Conservation (phyloP, 2,329 filamentous ascomycete species). For the Botryosphaeria dothidea region DNA sequence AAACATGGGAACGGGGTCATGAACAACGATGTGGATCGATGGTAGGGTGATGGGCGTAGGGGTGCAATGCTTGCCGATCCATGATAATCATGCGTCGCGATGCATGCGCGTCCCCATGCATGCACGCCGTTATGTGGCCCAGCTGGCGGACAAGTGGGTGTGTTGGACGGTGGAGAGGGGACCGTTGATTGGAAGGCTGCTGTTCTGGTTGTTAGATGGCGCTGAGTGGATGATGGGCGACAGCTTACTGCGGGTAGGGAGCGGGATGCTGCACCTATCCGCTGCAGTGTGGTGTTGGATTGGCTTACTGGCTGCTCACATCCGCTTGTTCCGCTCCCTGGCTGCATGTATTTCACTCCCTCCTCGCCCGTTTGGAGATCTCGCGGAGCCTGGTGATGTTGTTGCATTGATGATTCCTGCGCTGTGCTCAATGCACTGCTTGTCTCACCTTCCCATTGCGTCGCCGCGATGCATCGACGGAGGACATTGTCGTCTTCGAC, state of each 20-base stretch:
- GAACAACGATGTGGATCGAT: neutral
- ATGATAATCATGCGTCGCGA: neutral
- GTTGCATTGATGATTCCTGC: neutral
- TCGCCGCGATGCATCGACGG: neutral
- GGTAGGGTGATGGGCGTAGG: neutral
- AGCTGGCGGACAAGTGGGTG: neutral
- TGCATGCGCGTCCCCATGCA: neutral
- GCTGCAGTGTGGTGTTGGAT: neutral
- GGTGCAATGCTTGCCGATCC: neutral
- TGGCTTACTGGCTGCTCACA: neutral
- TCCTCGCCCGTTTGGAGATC: neutral
- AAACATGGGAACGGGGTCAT: neutral
- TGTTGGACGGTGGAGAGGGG: neutral
- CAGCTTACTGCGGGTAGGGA: neutral
- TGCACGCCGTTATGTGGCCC: constrained; percentile 7
- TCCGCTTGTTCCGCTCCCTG: neutral
- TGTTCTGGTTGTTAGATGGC: neutral
- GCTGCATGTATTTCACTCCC: neutral
- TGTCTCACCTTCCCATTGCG: constrained; percentile 5
- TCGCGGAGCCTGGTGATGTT: neutral
- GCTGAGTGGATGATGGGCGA: neutral
- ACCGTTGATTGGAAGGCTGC: neutral
- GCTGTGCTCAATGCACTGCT: neutral
- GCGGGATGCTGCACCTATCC: constrained; percentile 15
- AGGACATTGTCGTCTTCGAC: neutral